Evolutionary conservation across 352 stramenopile genomes (phyloP).

Genomic region (Phytophthora europaea): DNA sequence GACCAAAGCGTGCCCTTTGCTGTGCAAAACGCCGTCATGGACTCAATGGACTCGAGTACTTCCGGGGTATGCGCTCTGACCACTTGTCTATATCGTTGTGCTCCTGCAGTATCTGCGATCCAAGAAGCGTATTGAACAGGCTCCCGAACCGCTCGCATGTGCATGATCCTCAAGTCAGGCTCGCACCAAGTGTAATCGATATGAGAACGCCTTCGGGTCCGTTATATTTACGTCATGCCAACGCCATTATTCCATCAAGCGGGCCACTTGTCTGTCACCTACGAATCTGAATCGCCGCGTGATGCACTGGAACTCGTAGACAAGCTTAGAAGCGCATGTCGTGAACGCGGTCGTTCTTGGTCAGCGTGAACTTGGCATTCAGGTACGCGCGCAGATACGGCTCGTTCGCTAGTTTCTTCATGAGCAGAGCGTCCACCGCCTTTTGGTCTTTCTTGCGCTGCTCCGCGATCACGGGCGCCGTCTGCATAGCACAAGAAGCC

Average conservation of each 20-base stretch:
- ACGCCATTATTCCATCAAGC: conserved; percentile 18
- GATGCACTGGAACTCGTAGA: conserved; percentile 1
- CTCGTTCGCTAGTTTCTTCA: conserved; percentile 70
- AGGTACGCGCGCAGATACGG: conserved; percentile 97
- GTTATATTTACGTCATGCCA: conserved; percentile 31
- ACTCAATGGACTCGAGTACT: conserved; percentile 7
- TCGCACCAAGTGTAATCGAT: not conserved
- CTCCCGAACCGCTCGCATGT: conserved; percentile 14
- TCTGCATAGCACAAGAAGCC: conserved; percentile 34
- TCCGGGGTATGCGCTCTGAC: conserved; percentile 14
- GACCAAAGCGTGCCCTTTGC: not conserved
- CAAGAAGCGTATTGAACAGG: conserved; percentile 29
- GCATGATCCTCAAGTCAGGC: conserved; percentile 6
- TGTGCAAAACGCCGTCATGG: conserved; percentile 19
- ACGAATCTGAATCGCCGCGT: conserved; percentile 1
- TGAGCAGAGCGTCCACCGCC: conserved; percentile 90
- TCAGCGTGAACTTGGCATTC: conserved; percentile 98
- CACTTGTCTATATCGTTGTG: conserved; percentile 15
- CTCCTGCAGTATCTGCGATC: conserved; percentile 46
- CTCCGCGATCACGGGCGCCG: conserved; percentile 86
- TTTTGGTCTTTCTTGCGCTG: conserved; percentile 97
- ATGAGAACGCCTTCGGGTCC: conserved; percentile 2
- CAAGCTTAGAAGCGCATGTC: conserved; percentile 97
- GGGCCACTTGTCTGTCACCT: conserved; percentile 6
- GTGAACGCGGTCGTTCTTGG: conserved; percentile 98